Base-by-base conservation (phyloP, 2,329 filamentous ascomycete species). In the Colletotrichum liriopes region DNA sequence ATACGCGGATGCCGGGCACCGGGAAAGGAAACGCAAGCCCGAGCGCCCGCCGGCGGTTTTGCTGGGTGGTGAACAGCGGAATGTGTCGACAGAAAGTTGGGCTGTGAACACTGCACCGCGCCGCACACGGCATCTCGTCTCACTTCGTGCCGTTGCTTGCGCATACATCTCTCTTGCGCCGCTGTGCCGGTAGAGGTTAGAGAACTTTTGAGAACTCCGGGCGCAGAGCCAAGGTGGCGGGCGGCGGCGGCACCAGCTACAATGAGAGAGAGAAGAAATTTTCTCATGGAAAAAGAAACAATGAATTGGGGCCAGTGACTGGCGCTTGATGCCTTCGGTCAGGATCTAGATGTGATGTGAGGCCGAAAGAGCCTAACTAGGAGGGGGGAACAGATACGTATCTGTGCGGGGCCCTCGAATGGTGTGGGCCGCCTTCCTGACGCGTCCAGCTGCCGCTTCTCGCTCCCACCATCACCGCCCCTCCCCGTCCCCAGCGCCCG, bases 401-500 rank as follows among this genome's bases (percentile, higher is more conserved):
- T 20, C 32, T 23, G 51, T 32, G 9, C 32, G 35, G 51, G 14
- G 29, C 29, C 29, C 29, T 32, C 26, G 16, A 32, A 52, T 5
- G 35, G 11, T 4, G n/a, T 37, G 32, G 11, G 11, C 32, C 60
- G 51, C 60, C 47, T 63, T 51, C 47, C 60, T 11, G 12, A 51
- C 35, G 47, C 47, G n/a, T 20, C 32, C 45, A 39, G 35, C 14
- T n/a, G n/a, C 32, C 60, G 47, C n/a, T 51, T 11, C 45, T 18
- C n/a, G 14, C 59, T 47, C 45, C 45, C 16, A 14, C 45, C 47
- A 39, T 51, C 47, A 45, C 59, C 45, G 29, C 35, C 59, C 29
- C 23, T 9, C 26, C 59, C 59, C 45, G 45, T 49, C 39, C 26
- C 59, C 59, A 45, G 59, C 45, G 37, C 45, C 60, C 60, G 32